These are phyloP conservation scores for Coemansia sp. DNA, from an alignment of 192 early-diverging fungal species.

Conservation along the genomic window DNA sequence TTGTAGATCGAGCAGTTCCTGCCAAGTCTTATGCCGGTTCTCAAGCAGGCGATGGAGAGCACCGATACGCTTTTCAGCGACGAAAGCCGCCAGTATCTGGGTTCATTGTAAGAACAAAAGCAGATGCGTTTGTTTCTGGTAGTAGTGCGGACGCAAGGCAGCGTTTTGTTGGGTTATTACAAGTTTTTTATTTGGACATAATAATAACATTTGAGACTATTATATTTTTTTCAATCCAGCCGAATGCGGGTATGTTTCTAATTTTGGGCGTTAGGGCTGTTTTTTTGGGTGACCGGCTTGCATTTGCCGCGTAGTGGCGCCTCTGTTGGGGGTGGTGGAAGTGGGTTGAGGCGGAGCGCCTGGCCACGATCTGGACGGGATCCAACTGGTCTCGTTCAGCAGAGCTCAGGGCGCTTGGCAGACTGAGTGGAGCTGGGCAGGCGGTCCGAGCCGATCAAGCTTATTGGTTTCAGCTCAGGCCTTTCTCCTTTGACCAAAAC, in stretches of 20 bases:
- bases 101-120: conserved; percentile 18
- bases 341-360: neutral
- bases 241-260: too few relatives aligned
- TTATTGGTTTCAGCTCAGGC: too few relatives aligned
- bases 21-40: conserved; percentile 37
- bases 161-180: neutral
- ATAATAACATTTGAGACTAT: too few relatives aligned
- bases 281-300: neutral
- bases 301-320: neutral
- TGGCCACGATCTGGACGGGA: too few relatives aligned
- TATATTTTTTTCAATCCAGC: too few relatives aligned
- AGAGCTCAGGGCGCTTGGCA: too few relatives aligned
- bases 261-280: too few relatives aligned
- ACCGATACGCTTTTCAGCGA: conserved; percentile 43
- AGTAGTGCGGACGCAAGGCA: neutral
- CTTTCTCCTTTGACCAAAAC: too few relatives aligned
- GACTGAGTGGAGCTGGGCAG: too few relatives aligned
- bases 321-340: neutral
- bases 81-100: conserved; percentile 46
- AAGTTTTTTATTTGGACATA: too few relatives aligned
- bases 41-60: conserved; percentile 47
- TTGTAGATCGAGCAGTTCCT: conserved; percentile 47
- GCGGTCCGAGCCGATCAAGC: too few relatives aligned
- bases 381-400: too few relatives aligned
- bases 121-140: neutral